Evolutionary conservation across 768 basidiomycete species (phyloP), one percentile per base, ranked within the genome.

Genomic region (Leccinum incarnatum): DNA sequence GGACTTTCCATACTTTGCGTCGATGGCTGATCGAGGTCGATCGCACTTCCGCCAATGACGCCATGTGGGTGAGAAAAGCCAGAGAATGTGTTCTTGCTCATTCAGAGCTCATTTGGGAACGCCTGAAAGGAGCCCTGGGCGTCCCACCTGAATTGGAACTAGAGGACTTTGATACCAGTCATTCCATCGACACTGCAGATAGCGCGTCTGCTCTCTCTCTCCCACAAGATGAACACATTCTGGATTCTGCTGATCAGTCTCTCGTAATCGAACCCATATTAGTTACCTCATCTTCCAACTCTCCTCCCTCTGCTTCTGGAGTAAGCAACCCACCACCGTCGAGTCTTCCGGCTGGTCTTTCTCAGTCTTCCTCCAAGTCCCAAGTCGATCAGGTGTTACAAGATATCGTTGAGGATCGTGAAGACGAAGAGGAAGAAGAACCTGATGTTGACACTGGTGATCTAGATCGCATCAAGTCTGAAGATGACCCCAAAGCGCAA

Each of bases 101-200:
- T 62, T 89, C 86, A 14, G 93, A 95, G 67, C 83, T 93, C 42
- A 87, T 95, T 56, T 97, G 94, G 94, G 93, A 95, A 71, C 83
- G 93, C 57, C 77, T 95, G 67, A 95, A 94, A 66, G 88, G 85
- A 30, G 93, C 91, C 0, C 77, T 97, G 2, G 94, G 94, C 5
- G 87, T 94, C 5, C 93, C 94, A 10, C 88, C 87, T 0, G 93
- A 95, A 66, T 77, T 95, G 21, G 88, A 92, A 63, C 73, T 85
- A 32, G 86, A 89, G 48, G 81, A 79, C n/a, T 19, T 23, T 25
- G 61, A 62, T 8, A 25, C 27, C 7, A 21, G 7, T 45, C n/a
- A 23, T 56, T 53, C 23, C 30, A 10, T 54, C 11, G 53, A 49
- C 2, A 12, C 47, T 47, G 32, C 47, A 12, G 57, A 59, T n/a